Evolutionary conservation across 495 filamentous ascomycete genomes (phyloP), one percentile per base, ranked within the genome.

Genomic region (Amphirosellinia nigrospora): DNA sequence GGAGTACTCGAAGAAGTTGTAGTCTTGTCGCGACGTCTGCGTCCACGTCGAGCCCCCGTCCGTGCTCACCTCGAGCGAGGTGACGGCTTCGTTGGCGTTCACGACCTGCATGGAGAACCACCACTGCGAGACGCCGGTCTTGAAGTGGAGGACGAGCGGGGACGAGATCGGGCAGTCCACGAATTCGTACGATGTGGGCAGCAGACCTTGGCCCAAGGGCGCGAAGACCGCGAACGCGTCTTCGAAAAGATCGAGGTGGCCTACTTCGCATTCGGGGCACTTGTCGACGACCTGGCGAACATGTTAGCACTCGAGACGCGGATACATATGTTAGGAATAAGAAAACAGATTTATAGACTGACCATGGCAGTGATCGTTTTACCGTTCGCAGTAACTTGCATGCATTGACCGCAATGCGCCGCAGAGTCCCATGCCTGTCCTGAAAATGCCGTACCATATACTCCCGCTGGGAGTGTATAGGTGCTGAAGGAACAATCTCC

Each of bases 301-400:
- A 6, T 30, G 61, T 64, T 5, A 64, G 61, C 61, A 50, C 36
- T 61, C 36, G 8, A 41, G 10, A 6, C 62, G 32, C 1, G 8
- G n/a, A 21, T 28, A 8, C 21, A 13, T 43, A 32, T 45, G 59
- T 45, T 3, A 45, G 41, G 53, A 26, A 71, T 61, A 46, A 26
- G 64, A 15, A 21, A 30, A 26, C 10, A 21, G 61, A 11, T 32
- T 50, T 26, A 10, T 38, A 13, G 28, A 67, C 80, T 75, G 78
- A 89, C 87, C 87, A 90, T 89, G n/a, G 85, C 88, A 41, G 82
- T 89, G 73, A 89, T 83, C n/a, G 79, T 79, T 71, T 87, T 89
- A 13, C 87, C 87, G 32, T 69, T 76, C 0, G 86, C 86, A 10
- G 82, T 88, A 16, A 90, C 86, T 10, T 79, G 72, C n/a, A 89